phyloP scores from a whole-genome alignment of 257 asterid species.

The Mitragyna speciosa region DNA sequence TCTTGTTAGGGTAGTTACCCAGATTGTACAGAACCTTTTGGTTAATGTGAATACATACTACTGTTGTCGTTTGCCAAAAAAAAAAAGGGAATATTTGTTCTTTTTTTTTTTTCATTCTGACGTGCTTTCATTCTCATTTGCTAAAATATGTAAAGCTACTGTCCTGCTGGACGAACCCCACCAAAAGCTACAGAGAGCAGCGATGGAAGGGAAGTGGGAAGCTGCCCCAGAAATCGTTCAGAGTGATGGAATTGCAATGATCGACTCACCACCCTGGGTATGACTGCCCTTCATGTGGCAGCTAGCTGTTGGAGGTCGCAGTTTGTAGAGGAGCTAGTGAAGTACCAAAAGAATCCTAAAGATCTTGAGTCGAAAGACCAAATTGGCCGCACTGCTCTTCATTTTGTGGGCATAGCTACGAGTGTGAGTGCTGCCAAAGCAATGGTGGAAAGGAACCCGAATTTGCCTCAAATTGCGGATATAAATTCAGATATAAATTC shows the following conservation, averaged over 20 bases:
- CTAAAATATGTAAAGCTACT: too few species aligned
- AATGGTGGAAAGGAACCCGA: neutral
- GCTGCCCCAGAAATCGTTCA: neutral
- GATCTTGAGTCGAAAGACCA: neutral
- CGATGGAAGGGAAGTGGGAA: neutral
- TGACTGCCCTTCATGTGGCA: conserved; percentile 2
- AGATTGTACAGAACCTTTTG: too few species aligned
- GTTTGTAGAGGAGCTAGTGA: neutral
- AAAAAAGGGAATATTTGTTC: too few species aligned
- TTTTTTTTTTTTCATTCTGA: too few species aligned
- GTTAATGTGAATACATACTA: too few species aligned
- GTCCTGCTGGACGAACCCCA: too few species aligned
- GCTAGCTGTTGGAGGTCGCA: neutral
- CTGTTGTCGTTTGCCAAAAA: too few species aligned
- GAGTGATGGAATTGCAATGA: neutral
- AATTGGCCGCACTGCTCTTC: neutral
- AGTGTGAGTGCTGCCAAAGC: neutral
- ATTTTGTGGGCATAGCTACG: neutral
- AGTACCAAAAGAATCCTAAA: too few species aligned
- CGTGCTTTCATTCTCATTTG: too few species aligned
- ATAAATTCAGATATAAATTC: neutral
- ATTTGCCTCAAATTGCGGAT: neutral
- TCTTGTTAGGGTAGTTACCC: too few species aligned
- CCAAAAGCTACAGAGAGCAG: neutral
- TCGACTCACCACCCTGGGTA: neutral